phyloP scores from a whole-genome alignment of 495 filamentous ascomycete species.

The Lepraria neglecta region DNA sequence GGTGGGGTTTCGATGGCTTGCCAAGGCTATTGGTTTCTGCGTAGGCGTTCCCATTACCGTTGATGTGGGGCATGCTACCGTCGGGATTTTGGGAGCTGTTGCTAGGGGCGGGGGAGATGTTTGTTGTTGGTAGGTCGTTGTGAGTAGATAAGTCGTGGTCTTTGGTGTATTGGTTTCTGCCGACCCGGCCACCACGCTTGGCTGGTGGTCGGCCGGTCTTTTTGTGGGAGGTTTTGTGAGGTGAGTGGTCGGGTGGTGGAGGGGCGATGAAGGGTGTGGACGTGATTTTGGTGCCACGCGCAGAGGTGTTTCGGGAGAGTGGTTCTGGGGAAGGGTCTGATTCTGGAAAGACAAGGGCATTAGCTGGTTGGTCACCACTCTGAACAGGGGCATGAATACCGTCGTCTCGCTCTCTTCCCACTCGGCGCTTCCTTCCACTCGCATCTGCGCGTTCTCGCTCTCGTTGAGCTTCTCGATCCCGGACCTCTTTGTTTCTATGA shows the following conservation, averaged over 20 bases:
- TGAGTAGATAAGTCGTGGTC: constrained; percentile 54
- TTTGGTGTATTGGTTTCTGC: constrained; percentile 81
- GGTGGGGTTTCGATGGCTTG: constrained; percentile 53
- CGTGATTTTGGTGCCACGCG: constrained; percentile 28
- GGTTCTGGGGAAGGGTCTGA: constrained; percentile 55
- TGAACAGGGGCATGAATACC: constrained; percentile 47
- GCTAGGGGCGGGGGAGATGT: constrained; percentile 59
- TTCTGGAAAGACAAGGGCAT: constrained; percentile 37
- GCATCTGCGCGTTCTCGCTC: constrained; percentile 63
- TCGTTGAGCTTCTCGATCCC: constrained; percentile 55
- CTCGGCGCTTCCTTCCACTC: constrained; percentile 66
- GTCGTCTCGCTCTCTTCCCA: constrained; percentile 66
- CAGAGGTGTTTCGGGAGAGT: constrained; percentile 39
- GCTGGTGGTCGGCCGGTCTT: constrained; percentile 64
- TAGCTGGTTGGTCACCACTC: background rate
- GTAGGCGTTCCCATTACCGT: constrained; percentile 34
- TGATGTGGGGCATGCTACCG: constrained; percentile 31
- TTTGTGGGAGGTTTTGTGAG: constrained; percentile 48
- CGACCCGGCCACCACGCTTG: constrained; percentile 58
- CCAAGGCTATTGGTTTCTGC: constrained; percentile 43
- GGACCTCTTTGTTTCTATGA: constrained; percentile 65
- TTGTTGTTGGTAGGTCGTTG: constrained; percentile 44
- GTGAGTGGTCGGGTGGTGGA: constrained; percentile 35
- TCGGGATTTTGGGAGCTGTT: constrained; percentile 30
- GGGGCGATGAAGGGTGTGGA: constrained; percentile 24